phyloP scores from a whole-genome alignment of 139 green algal species.

The Haematococcus lacustris region DNA sequence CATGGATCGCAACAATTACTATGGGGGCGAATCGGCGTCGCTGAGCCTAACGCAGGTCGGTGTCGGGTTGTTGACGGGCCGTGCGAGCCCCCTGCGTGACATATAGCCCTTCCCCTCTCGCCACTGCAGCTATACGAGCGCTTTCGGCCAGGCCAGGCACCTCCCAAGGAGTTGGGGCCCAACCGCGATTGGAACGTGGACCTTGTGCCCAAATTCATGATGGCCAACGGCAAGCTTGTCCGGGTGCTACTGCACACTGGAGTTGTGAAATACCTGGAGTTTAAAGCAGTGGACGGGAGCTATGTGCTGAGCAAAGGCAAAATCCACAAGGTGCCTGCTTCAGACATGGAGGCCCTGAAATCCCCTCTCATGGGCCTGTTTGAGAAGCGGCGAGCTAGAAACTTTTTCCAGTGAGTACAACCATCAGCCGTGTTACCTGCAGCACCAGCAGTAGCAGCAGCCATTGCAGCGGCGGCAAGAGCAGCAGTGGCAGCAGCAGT shows the following conservation, averaged over 20 bases:
- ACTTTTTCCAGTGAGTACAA: conserved; percentile 78
- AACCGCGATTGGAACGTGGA: conserved; percentile 97
- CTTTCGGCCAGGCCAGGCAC: conserved; percentile 65
- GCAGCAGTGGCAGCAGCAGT: not conserved
- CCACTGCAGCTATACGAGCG: conserved; percentile 89
- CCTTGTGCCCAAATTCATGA: conserved; percentile 99
- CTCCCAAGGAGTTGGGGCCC: conserved; percentile 59
- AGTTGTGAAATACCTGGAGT: conserved; percentile 97
- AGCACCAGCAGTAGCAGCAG: not conserved
- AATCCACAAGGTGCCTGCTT: conserved; percentile 89
- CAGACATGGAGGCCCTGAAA: conserved; percentile 86
- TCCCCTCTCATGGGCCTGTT: conserved; percentile 94
- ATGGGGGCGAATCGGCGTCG: conserved; percentile 91
- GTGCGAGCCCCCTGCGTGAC: too few relatives aligned
- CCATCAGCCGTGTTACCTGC: too few relatives aligned
- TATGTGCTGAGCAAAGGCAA: conserved; percentile 87
- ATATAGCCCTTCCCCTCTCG: too few relatives aligned
- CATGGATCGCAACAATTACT: conserved; percentile 98
- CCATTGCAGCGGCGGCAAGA: not conserved
- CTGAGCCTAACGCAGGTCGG: conserved; percentile 88
- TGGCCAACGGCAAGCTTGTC: conserved; percentile 91
- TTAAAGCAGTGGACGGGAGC: conserved; percentile 93
- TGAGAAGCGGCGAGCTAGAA: conserved; percentile 89
- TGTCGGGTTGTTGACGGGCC: too few relatives aligned
- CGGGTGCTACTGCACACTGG: conserved; percentile 90